A percentile compares a stretch with the other conserved stretches of the same genome.
Conservation (phyloP, 2,329 filamentous ascomycete genomes). For the Arthrobotrys entomopaga region DNA sequence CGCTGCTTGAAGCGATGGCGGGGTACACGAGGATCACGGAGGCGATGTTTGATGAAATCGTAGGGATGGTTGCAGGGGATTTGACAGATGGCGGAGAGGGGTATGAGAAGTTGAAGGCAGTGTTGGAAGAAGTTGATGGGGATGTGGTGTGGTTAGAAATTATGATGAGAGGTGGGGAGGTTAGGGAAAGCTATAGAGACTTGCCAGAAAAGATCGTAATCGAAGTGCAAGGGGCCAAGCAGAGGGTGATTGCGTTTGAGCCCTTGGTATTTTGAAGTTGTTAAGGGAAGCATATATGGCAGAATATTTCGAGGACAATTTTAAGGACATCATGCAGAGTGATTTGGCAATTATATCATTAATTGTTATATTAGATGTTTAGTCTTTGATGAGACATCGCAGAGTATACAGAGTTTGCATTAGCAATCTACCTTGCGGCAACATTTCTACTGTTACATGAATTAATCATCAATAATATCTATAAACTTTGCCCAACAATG, state of each 20-base stretch:
- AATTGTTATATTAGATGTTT: neutral
- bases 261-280: slow-evolving; percentile 19
- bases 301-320: no score
- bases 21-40: slow-evolving; percentile 73
- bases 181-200: slow-evolving; percentile 61
- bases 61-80: slow-evolving; percentile 70
- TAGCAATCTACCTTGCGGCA: slow-evolving; percentile 15
- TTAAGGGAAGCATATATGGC: neutral
- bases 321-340: no score
- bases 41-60: slow-evolving; percentile 75
- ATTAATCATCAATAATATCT: slow-evolving; percentile 10
- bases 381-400: neutral
- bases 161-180: slow-evolving; percentile 64
- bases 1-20: slow-evolving; percentile 71
- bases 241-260: slow-evolving; percentile 33
- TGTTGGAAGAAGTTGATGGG: slow-evolving; percentile 73
- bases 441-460: slow-evolving; percentile 13
- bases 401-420: slow-evolving; percentile 9
- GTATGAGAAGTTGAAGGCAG: slow-evolving; percentile 65
- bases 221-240: slow-evolving; percentile 50
- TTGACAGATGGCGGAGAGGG: slow-evolving; percentile 61
- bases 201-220: slow-evolving; percentile 65
- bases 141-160: slow-evolving; percentile 80
- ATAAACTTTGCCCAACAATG: slow-evolving; percentile 2
- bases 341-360: neutral